These are phyloP conservation scores for Arthrobotrys iridis DNA, from an alignment of 2,329 filamentous ascomycete genomes.

Conservation along the genomic window DNA sequence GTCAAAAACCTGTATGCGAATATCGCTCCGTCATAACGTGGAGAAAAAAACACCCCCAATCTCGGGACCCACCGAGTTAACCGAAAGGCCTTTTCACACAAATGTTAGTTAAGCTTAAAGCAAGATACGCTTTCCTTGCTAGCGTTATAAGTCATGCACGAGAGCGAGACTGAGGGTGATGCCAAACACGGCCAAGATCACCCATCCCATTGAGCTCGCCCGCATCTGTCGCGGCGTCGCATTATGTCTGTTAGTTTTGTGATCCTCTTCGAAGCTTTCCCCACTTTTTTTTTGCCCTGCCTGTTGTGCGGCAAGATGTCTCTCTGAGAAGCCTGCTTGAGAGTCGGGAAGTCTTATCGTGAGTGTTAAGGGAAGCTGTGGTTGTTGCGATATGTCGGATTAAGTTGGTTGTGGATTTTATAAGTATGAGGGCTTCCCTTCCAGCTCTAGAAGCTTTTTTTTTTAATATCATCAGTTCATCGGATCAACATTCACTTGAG, in stretches of 20 bases:
- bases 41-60: neutral
- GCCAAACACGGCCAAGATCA: constrained; percentile 5
- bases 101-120: too few species aligned
- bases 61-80: constrained; percentile 9
- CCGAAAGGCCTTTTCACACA: constrained; percentile 1
- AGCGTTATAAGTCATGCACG: neutral
- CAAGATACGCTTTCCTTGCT: neutral
- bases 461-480: constrained; percentile 9
- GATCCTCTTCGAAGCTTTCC: neutral
- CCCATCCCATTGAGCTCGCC: neutral
- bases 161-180: neutral
- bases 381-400: neutral
- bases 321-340: neutral
- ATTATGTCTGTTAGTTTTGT: neutral
- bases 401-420: constrained; percentile 6
- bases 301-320: constrained; percentile 2
- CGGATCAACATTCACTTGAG: constrained; percentile 1
- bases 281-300: too few species aligned
- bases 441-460: constrained; percentile 12
- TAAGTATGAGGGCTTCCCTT: constrained; percentile 5
- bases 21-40: neutral
- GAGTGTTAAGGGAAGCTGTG: too few species aligned
- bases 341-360: neutral
- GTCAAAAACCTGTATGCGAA: too few species aligned
- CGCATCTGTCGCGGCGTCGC: neutral